Conservation (phyloP, 176 grass and related monocot species). For the Stipa capillata region DNA sequence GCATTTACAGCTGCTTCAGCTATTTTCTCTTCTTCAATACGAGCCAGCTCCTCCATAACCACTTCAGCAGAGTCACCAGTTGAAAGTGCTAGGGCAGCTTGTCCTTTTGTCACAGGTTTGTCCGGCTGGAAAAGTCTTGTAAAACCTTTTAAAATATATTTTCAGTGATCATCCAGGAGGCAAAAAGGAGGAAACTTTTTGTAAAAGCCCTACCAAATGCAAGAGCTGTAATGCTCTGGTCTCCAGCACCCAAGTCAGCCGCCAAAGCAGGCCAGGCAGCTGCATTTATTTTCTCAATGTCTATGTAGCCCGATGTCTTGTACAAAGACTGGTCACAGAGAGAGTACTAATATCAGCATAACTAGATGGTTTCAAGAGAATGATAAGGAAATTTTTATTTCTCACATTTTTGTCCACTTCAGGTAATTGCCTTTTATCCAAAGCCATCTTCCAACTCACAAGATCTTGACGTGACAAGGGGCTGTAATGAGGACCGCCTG, state of each 20-base stretch:
- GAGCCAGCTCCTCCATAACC: conserved; percentile 66
- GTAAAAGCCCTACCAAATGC: conserved; percentile 77
- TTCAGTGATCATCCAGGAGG: background rate
- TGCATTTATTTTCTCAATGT: conserved; percentile 73
- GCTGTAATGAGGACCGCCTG: conserved; percentile 39
- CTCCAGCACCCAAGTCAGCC: conserved; percentile 64
- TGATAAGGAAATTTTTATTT: conserved; percentile 21
- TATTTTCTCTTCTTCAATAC: conserved; percentile 74
- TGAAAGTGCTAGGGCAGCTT: conserved; percentile 65
- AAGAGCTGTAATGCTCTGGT: conserved; percentile 90
- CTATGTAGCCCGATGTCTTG: conserved; percentile 67
- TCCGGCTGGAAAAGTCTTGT: conserved; percentile 76
- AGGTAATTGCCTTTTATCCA: conserved; percentile 66
- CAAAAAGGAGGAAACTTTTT: background rate
- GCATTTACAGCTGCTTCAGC: conserved; percentile 70
- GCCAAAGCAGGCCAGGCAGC: conserved; percentile 86
- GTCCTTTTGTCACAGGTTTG: conserved; percentile 81
- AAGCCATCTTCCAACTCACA: conserved; percentile 91
- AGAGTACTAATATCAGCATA: conserved; percentile 7
- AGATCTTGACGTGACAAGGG: conserved; percentile 89
- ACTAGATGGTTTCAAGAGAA: background rate
- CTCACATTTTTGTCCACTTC: conserved; percentile 81
- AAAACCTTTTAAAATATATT: conserved; percentile 48
- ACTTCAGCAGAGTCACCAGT: conserved; percentile 68
- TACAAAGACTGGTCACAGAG: conserved; percentile 48